Evolutionary conservation across 176 grass and related monocot genomes (phyloP).

Genomic region (Aegilops speltoides): DNA sequence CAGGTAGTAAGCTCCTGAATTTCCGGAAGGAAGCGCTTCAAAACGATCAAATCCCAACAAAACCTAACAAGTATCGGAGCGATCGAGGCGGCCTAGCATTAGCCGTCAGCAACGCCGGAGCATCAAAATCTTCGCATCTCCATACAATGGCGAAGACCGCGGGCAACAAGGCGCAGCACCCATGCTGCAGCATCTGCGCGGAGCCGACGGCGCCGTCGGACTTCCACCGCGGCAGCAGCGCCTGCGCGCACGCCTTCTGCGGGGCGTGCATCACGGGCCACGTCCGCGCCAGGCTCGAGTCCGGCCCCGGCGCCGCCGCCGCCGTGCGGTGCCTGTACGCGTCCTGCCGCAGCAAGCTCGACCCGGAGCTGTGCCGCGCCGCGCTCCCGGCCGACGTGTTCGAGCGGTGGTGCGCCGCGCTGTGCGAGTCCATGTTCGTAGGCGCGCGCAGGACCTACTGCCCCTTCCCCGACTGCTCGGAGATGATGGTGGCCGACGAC

Average conservation of each 20-base stretch:
- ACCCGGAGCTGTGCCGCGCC: conserved; percentile 30
- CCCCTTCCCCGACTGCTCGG: conserved; percentile 70
- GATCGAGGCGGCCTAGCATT: background rate
- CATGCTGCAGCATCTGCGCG: conserved; percentile 61
- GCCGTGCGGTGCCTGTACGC: conserved; percentile 48
- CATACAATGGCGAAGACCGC: conserved; percentile 13
- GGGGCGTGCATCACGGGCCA: conserved; percentile 43
- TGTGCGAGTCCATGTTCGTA: conserved; percentile 48
- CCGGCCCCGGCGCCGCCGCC: conserved; percentile 13
- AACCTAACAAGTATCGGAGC: background rate
- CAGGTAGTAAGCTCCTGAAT: too few species aligned
- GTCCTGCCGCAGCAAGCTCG: conserved; percentile 35
- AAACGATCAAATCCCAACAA: too few species aligned
- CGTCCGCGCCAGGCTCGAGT: conserved; percentile 50
- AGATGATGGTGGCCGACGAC: conserved; percentile 48
- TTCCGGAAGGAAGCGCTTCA: too few species aligned
- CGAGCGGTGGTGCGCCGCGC: conserved; percentile 52
- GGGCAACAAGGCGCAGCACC: background rate
- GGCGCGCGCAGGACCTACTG: conserved; percentile 47
- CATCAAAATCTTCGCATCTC: background rate
- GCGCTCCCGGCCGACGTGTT: conserved; percentile 27
- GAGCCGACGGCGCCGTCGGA: conserved; percentile 26
- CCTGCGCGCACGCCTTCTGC: conserved; percentile 67
- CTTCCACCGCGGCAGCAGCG: conserved; percentile 19
- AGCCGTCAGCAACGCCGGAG: background rate